Conservation (phyloP, 768 basidiomycete species). For the Tylopilus sp. region DNA sequence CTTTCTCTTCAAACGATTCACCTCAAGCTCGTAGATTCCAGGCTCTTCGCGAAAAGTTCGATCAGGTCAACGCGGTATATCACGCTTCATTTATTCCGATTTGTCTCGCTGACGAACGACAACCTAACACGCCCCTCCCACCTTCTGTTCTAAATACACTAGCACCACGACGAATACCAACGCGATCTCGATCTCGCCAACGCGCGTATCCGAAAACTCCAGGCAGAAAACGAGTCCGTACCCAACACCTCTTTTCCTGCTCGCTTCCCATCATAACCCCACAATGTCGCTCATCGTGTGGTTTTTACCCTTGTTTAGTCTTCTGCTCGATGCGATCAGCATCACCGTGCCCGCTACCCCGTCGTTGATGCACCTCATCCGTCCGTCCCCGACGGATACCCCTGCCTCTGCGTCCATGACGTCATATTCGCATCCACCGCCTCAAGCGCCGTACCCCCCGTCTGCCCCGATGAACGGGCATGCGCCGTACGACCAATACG, state of each 20-base stretch:
- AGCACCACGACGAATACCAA: slow-evolving; percentile 25
- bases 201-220: slow-evolving; percentile 26
- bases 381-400: slow-evolving; percentile 24
- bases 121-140: background rate
- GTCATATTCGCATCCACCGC: slow-evolving; percentile 16
- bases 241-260: background rate
- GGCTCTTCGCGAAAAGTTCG: slow-evolving; percentile 29
- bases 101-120: background rate
- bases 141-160: background rate
- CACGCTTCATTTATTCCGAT: background rate
- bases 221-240: slow-evolving; percentile 33
- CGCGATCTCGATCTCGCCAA: slow-evolving; percentile 29
- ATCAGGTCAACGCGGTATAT: slow-evolving; percentile 32
- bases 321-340: slow-evolving; percentile 33
- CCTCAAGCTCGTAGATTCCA: slow-evolving; percentile 24
- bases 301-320: slow-evolving; percentile 11
- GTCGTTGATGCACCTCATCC: slow-evolving; percentile 30
- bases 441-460: slow-evolving; percentile 4
- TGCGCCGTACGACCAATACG: too few species aligned
- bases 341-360: slow-evolving; percentile 31
- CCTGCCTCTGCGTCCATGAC: slow-evolving; percentile 16
- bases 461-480: slow-evolving; percentile 25
- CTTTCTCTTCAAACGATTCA: background rate
- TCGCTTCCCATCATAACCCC: background rate
- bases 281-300: background rate